Evolutionary conservation across 1,139 yeast genomes (phyloP).

Genomic region (Protomyces inundatus): DNA sequence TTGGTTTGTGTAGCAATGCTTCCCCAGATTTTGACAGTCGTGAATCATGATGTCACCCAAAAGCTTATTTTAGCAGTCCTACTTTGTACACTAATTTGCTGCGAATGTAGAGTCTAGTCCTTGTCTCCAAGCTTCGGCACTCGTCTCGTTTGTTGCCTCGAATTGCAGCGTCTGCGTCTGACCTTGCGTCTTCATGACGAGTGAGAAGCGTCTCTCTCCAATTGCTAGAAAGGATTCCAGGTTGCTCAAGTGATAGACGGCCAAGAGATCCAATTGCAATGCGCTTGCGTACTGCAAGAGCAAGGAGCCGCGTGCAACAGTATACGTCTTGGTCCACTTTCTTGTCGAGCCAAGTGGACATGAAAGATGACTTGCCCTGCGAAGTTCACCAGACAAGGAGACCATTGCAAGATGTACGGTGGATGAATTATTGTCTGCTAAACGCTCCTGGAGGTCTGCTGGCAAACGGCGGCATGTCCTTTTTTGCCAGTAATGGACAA

Average conservation of each 20-base stretch:
- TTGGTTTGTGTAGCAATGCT: neutral
- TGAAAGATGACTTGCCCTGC: neutral
- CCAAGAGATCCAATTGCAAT: neutral
- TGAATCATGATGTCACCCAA: conserved; percentile 26
- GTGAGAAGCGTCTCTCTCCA: neutral
- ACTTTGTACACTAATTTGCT: too few relatives aligned
- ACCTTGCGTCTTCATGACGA: neutral
- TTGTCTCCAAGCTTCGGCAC: neutral
- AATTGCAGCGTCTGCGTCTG: neutral
- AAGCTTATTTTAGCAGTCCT: too few relatives aligned
- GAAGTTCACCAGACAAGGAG: too few relatives aligned
- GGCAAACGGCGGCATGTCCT: neutral
- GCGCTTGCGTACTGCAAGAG: neutral
- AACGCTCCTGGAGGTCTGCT: neutral
- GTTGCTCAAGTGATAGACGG: neutral
- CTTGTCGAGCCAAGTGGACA: neutral
- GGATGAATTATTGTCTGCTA: neutral
- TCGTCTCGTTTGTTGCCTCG: neutral
- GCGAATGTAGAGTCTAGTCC: conserved; percentile 23
- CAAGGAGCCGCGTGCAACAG: neutral
- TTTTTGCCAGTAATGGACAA: neutral
- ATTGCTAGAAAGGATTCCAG: neutral
- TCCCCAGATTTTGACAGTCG: conserved; percentile 24
- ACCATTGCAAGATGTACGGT: too few relatives aligned
- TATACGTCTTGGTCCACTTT: neutral